A percentile compares a stretch with the other conserved stretches of the same genome.
Conservation (phyloP, 108 stramenopile genomes). For the Conticribra guillardii region DNA sequence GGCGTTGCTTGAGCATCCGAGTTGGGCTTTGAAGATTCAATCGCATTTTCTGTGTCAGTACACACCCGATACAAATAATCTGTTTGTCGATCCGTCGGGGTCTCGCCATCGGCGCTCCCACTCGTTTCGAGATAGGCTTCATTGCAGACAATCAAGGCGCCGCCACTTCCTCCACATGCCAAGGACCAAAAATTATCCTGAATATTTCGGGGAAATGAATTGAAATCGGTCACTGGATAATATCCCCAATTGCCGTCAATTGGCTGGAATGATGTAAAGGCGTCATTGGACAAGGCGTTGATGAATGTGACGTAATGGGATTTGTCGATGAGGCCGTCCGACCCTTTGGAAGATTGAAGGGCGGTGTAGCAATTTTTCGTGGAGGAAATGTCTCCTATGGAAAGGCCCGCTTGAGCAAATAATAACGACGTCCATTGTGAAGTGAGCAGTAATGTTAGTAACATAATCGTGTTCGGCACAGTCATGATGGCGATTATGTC, state of each 20-base stretch:
- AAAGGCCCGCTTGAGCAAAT: constrained; percentile 9
- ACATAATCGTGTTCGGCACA: neutral
- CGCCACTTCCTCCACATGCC: constrained; percentile 46
- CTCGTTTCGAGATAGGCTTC: constrained; percentile 25
- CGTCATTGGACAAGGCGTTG: constrained; percentile 19
- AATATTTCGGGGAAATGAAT: constrained; percentile 11
- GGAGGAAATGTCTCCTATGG: constrained; percentile 20
- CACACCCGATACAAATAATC: constrained; percentile 41
- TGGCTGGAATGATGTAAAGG: constrained; percentile 24
- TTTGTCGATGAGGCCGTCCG: constrained; percentile 18
- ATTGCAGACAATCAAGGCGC: constrained; percentile 13
- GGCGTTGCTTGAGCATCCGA: neutral
- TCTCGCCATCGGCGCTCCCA: constrained; percentile 10
- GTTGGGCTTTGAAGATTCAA: neutral
- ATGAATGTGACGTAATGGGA: constrained; percentile 35
- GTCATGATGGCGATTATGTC: neutral
- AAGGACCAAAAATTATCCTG: constrained; percentile 23
- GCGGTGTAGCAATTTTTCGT: constrained; percentile 26
- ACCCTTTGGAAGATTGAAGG: constrained; percentile 4
- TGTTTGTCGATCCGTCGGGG: constrained; percentile 15
- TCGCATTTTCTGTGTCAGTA: constrained; percentile 7
- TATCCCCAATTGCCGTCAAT: constrained; percentile 3
- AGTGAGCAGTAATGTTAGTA: neutral
- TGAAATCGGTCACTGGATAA: constrained; percentile 21
- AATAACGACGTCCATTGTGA: neutral